Percentiles rank a stretch among this genome's conserved stretches.
These are phyloP conservation scores for Sparassis latifolia DNA, from an alignment of 1,284 basidiomycete species.

Conservation along the genomic window DNA sequence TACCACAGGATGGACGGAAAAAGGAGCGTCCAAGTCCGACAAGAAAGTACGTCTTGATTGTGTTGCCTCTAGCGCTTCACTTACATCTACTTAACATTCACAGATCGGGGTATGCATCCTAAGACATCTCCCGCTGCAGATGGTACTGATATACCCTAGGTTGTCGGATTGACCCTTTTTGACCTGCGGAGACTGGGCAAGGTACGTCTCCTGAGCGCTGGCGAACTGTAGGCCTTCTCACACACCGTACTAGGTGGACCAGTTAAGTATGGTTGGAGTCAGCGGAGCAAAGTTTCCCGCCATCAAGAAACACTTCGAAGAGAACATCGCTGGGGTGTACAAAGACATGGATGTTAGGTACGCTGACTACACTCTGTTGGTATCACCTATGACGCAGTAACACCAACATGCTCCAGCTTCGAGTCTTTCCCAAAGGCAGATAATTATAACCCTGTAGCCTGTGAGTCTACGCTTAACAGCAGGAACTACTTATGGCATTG, in stretches of 20 bases:
- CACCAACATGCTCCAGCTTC: constrained; percentile 42
- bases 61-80: background rate
- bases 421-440: constrained; percentile 73
- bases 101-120: constrained; percentile 54
- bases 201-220: constrained; percentile 32
- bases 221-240: background rate
- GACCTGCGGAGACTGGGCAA: constrained; percentile 84
- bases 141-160: constrained; percentile 36
- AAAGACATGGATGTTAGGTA: constrained; percentile 81
- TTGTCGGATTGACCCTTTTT: constrained; percentile 86
- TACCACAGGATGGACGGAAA: constrained; percentile 89
- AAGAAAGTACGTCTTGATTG: constrained; percentile 61
- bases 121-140: no score
- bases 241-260: constrained; percentile 42
- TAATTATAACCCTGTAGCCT: constrained; percentile 73
- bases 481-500: background rate
- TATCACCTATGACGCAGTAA: background rate
- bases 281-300: constrained; percentile 82
- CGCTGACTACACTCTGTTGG: constrained; percentile 17
- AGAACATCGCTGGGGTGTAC: constrained; percentile 82
- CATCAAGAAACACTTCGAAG: constrained; percentile 74
- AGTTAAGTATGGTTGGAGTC: constrained; percentile 79
- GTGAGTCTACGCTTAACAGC: constrained; percentile 37
- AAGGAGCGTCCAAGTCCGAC: constrained; percentile 89
- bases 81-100: no score